Evolutionary conservation across 179 eudicot species (phyloP), one percentile per base, ranked within the genome.

Genomic region (Spinacia oleracea): DNA sequence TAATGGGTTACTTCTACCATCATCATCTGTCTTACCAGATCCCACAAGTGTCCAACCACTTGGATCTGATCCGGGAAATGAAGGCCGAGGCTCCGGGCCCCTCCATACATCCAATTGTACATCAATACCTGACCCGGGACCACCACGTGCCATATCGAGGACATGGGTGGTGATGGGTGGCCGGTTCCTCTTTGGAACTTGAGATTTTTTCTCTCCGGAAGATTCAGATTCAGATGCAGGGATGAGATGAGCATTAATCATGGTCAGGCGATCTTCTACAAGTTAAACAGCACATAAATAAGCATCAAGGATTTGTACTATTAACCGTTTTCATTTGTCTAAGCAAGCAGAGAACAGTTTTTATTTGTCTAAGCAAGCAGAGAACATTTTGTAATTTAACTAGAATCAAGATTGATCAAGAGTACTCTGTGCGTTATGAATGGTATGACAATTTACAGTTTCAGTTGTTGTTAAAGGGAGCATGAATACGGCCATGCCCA

Each of bases 141-240:
- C 71, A 9, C 99, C 99, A 29, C 84, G 86, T 51, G 96, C 91
- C 77, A 88, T 74, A 68, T 96, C 99, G 65, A 96, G 80, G 67
- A 96, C 86, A 71, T 96, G 98, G 80, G 98, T 93, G 34, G 99
- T 96, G 85, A 96, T 92, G 16, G 97, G 99, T 59, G 98, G 98
- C 15, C 98, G 91, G 73, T 84, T 93, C 78, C 97, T 85, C 58
- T 86, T 86, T 6, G 91, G 79, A 62, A 77, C 34, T 80, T 75
- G 77, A 63, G 88, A 71, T 51, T 82, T 84, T 65, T 72, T 81
- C 75, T 59, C 76, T 9, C 20, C 72, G 73, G 89, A 60, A 78
- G 86, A 29, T 56, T 75, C 78, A 78, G 86, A 29, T 56, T 75
- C 78, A 9, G 85, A 81, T 72, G 93, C 11, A 75, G 90, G 77